Evolutionary conservation across 1,139 yeast species (phyloP).

Genomic region (Torulaspora globosa): DNA sequence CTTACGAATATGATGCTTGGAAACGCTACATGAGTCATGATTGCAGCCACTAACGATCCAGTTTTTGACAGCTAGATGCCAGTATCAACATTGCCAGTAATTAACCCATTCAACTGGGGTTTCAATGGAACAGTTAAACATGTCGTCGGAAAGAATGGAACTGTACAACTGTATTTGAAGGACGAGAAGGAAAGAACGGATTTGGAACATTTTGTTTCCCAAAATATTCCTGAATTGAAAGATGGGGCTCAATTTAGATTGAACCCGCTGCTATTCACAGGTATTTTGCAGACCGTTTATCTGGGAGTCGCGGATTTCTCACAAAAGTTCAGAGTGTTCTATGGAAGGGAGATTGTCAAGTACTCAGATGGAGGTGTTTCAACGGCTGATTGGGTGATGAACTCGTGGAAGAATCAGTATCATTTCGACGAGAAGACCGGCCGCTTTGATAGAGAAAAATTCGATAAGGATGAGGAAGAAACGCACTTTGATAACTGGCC

Average conservation of each 20-base stretch:
- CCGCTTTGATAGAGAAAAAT: conserved; percentile 41
- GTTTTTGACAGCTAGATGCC: background rate
- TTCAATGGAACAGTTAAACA: conserved; percentile 43
- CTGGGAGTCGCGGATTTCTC: conserved; percentile 55
- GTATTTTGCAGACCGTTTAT: conserved; percentile 71
- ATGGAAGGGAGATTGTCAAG: conserved; percentile 68
- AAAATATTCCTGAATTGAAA: conserved; percentile 46
- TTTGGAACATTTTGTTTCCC: conserved; percentile 40
- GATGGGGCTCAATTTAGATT: conserved; percentile 49
- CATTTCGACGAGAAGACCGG: conserved; percentile 25
- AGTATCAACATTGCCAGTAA: conserved; percentile 22
- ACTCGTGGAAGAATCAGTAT: conserved; percentile 39
- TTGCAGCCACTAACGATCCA: background rate
- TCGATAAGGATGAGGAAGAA: conserved; percentile 47
- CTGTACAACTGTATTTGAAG: conserved; percentile 43
- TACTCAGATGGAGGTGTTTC: conserved; percentile 64
- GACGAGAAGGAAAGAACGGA: conserved; percentile 29
- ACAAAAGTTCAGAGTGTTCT: conserved; percentile 53
- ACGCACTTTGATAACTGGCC: conserved; percentile 70
- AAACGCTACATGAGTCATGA: background rate
- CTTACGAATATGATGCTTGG: background rate
- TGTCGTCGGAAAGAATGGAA: conserved; percentile 33
- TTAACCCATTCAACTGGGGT: conserved; percentile 40
- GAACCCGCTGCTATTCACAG: conserved; percentile 64
- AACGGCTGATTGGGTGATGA: conserved; percentile 73